Percentiles rank a stretch among this genome's conserved stretches.
Evolutionary conservation across 176 grass and related monocot genomes (phyloP).

Genomic region (Elaeis guineensis): DNA sequence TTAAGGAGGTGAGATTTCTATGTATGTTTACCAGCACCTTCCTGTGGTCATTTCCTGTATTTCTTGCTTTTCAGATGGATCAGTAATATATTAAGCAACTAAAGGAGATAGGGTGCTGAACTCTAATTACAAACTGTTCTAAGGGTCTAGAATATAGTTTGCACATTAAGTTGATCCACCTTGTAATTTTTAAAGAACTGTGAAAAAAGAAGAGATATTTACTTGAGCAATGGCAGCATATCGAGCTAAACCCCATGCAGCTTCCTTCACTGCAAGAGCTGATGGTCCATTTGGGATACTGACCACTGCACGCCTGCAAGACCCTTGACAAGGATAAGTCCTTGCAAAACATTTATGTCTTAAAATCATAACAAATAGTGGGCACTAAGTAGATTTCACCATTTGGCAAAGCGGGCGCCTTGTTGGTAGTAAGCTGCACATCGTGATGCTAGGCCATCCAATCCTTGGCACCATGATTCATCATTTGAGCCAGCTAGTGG

Average conservation of each 20-base stretch:
- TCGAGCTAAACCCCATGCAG: constrained; percentile 92
- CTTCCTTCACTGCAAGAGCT: constrained; percentile 92
- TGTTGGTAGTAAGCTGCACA: constrained; percentile 93
- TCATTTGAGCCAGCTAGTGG: constrained; percentile 85
- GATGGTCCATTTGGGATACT: constrained; percentile 95
- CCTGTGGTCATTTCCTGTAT: too few species aligned
- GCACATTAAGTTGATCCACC: too few species aligned
- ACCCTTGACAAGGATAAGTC: constrained; percentile 15
- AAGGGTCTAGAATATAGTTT: too few species aligned
- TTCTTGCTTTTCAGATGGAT: too few species aligned
- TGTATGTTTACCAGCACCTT: too few species aligned
- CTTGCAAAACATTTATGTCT: not conserved
- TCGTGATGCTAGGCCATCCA: constrained; percentile 91
- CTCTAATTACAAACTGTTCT: too few species aligned
- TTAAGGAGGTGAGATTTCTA: too few species aligned
- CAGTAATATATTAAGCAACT: too few species aligned
- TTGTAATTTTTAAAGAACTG: too few species aligned
- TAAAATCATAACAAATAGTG: too few species aligned
- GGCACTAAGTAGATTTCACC: constrained; percentile 38
- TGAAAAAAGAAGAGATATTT: not conserved
- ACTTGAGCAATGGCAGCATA: constrained; percentile 96
- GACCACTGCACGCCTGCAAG: constrained; percentile 80
- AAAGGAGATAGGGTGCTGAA: too few species aligned
- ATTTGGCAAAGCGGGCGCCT: constrained; percentile 98
- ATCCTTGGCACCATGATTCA: constrained; percentile 98